Percentiles rank a stretch among this genome's conserved stretches.
Conservation (phyloP, 768 basidiomycete species). For the Boletellus ananiceps region DNA sequence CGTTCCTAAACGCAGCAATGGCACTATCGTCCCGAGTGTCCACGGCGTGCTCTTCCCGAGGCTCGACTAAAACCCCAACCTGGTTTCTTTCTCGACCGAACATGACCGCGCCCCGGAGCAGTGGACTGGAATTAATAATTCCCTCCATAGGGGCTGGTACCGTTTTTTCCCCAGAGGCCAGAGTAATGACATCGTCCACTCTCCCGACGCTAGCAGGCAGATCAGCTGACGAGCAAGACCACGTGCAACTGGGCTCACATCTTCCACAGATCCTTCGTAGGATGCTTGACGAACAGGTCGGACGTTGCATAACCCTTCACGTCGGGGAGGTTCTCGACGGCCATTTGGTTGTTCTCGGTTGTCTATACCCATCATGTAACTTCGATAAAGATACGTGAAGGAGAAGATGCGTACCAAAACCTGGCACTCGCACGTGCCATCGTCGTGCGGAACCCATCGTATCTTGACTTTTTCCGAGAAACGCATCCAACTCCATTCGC, state of each 20-base stretch:
- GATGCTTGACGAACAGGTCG: conserved; percentile 43
- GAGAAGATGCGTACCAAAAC: conserved; percentile 28
- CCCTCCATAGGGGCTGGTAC: conserved; percentile 32
- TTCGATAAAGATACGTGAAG: too few relatives aligned
- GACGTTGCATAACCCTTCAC: conserved; percentile 34
- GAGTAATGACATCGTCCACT: conserved; percentile 31
- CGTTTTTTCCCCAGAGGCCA: conserved; percentile 32
- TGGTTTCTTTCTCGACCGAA: conserved; percentile 31
- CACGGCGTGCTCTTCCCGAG: conserved; percentile 12
- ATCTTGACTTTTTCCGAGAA: conserved; percentile 18
- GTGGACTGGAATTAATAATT: conserved; percentile 17
- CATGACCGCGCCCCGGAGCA: conserved; percentile 23
- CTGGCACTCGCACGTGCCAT: conserved; percentile 35
- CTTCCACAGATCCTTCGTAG: conserved; percentile 40
- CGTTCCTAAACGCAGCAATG: conserved; percentile 11
- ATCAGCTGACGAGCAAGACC: neutral
- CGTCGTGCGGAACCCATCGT: conserved; percentile 30
- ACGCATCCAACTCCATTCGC: conserved; percentile 37
- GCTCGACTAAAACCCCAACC: conserved; percentile 31
- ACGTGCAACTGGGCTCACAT: conserved; percentile 25
- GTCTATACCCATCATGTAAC: neutral
- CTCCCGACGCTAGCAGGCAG: conserved; percentile 33
- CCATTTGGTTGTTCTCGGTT: neutral
- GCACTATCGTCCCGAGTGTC: conserved; percentile 10
- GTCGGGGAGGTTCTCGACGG: conserved; percentile 34